phyloP scores from a whole-genome alignment of 495 filamentous ascomycete species.

The Penicillium steckii region DNA sequence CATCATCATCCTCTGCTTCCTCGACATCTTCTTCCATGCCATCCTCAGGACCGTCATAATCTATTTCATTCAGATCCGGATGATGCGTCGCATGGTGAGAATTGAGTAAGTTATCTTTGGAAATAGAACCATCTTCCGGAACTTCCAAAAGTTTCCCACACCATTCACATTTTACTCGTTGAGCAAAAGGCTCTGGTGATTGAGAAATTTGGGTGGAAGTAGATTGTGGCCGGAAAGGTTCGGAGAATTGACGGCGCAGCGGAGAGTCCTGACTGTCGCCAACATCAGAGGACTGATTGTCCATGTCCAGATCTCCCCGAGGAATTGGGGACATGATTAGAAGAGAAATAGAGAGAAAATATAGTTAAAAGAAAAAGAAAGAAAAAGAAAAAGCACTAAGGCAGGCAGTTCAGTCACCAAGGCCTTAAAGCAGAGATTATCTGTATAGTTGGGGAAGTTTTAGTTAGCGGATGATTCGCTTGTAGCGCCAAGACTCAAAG shows the following conservation, averaged over 20 bases:
- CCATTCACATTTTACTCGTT: constrained; percentile 33
- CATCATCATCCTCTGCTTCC: background rate
- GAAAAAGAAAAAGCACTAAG: background rate
- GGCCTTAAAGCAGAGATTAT: too few relatives aligned
- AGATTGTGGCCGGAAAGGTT: constrained; percentile 36
- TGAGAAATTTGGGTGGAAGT: constrained; percentile 38
- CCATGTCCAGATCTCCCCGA: constrained; percentile 36
- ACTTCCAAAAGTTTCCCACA: constrained; percentile 37
- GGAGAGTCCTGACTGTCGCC: constrained; percentile 43
- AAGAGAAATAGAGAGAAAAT: too few relatives aligned
- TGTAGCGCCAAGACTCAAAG: too few relatives aligned
- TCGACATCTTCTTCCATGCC: constrained; percentile 11
- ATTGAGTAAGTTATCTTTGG: constrained; percentile 31
- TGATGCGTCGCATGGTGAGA: constrained; percentile 34
- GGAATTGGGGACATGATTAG: constrained; percentile 36
- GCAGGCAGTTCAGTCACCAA: too few relatives aligned
- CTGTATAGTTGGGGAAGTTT: too few relatives aligned
- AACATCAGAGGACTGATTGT: constrained; percentile 42
- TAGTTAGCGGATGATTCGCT: too few relatives aligned
- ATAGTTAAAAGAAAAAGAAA: too few relatives aligned
- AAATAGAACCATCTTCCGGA: constrained; percentile 21
- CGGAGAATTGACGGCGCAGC: constrained; percentile 45
- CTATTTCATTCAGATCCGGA: constrained; percentile 26
- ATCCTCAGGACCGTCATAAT: constrained; percentile 25
- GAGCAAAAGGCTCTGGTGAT: constrained; percentile 31